Evolutionary conservation across 805 yeast species (phyloP), one percentile per base, ranked within the genome.

Genomic region (Ogataea chonburiensis): DNA sequence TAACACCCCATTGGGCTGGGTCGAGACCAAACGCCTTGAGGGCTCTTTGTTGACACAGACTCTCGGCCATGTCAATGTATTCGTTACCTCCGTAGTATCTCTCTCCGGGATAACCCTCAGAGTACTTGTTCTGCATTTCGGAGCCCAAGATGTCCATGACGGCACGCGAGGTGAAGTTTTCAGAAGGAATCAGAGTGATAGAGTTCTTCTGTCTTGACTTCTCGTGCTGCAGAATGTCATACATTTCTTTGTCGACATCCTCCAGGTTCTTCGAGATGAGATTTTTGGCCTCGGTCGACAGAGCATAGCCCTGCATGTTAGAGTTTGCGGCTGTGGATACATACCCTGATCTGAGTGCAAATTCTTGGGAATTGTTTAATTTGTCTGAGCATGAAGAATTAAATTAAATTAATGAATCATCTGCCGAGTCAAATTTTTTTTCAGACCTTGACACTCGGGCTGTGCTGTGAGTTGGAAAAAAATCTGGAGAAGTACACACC

Each of bases 1-100:
- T 91, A 53, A 91, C 98, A 31, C 98, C 98, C 98, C 98, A 91
- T 60, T 81, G 69, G 28, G 73, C 83, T 23, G 93, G 75, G 47
- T 81, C 77, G 46, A 89, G 66, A 41, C 70, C 66, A 64, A 87
- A 91, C 8, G 95, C 88, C 53, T 83, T 76, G 43, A 91, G 70
- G 30, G 98, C 98, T 65, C 98, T 76, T 53, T 79, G 73, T 67
- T 88, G 96, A 68, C 98, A 91, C 41, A 91, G 68, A 10, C 78
- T 64, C 71, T 91, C 98, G 56, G 86, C 87, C 69, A 79, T 74
- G 68, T 91, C 98, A 55, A 91, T 91, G 67, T 79, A 83, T 67
- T 91, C 88, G 61, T 91, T 91, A 63, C 98, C 98, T 64, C 98
- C 98, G 62, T 91, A 91, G 71, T 91, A 91, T 64, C 98, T 80